A percentile compares a stretch with the other conserved stretches of the same genome.
Conservation (phyloP, 805 yeast species). For the Wickerhamomyces canadensis region DNA sequence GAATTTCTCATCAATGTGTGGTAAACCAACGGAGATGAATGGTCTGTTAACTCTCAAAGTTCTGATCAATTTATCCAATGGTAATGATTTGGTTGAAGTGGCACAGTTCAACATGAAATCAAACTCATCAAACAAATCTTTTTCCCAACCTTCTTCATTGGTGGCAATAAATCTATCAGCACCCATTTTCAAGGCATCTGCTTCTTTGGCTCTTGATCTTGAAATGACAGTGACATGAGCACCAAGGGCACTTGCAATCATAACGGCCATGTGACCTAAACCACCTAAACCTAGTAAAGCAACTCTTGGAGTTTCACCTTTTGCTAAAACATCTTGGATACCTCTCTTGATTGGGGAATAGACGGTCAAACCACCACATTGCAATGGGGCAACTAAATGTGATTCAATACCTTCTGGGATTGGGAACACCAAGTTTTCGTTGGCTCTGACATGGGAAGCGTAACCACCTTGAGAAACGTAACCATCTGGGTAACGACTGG, state of each 20-base stretch:
- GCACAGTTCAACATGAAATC: slow-evolving; percentile 49
- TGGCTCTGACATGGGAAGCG: slow-evolving; percentile 58
- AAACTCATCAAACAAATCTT: slow-evolving; percentile 27
- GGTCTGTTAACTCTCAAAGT: slow-evolving; percentile 53
- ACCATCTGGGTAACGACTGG: slow-evolving; percentile 40
- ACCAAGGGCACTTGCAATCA: slow-evolving; percentile 55
- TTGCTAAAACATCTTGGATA: slow-evolving; percentile 16
- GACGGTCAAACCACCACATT: slow-evolving; percentile 76
- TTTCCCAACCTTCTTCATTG: slow-evolving; percentile 39
- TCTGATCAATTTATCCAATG: slow-evolving; percentile 40
- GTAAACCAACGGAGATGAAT: slow-evolving; percentile 64
- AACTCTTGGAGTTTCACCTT: slow-evolving; percentile 31
- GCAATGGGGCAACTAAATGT: slow-evolving; percentile 60
- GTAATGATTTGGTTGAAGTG: slow-evolving; percentile 38
- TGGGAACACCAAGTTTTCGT: slow-evolving; percentile 57
- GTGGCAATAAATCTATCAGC: slow-evolving; percentile 53
- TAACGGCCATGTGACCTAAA: slow-evolving; percentile 50
- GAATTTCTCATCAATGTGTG: slow-evolving; percentile 38
- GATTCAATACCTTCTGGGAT: slow-evolving; percentile 52
- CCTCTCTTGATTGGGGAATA: slow-evolving; percentile 57
- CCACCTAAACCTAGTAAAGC: slow-evolving; percentile 57
- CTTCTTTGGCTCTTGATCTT: slow-evolving; percentile 42
- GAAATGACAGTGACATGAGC: slow-evolving; percentile 56
- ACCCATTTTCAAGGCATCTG: slow-evolving; percentile 44
- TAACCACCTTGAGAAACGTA: slow-evolving; percentile 59